Conservation (phyloP, 2,329 filamentous ascomycete genomes). For the Fusarium sp. region DNA sequence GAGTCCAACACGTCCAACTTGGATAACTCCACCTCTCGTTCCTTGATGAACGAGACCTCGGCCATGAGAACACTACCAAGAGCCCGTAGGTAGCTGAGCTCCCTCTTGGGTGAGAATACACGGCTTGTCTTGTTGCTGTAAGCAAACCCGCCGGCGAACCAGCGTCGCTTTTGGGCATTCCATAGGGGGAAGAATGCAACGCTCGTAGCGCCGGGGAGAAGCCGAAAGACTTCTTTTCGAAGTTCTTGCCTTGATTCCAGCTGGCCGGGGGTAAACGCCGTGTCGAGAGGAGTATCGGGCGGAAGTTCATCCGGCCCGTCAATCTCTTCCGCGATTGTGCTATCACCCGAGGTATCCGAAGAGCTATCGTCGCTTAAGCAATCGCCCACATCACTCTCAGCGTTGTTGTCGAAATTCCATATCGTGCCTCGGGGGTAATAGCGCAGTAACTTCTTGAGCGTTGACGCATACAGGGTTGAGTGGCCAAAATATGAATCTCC, state of each 20-base stretch:
- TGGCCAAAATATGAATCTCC: background rate
- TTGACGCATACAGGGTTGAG: accelerated
- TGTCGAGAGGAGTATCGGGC: accelerated
- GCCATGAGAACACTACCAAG: conserved; percentile 2
- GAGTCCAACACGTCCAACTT: background rate
- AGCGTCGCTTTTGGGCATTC: conserved; percentile 2
- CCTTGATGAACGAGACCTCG: background rate
- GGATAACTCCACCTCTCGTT: background rate
- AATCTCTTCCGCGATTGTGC: background rate
- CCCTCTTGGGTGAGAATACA: background rate
- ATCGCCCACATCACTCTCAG: background rate
- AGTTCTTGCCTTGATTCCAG: background rate
- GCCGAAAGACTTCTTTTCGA: accelerated
- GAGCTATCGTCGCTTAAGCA: background rate
- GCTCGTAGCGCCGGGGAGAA: background rate
- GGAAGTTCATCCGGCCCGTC: background rate
- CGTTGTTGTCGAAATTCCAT: background rate
- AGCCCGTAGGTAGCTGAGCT: background rate
- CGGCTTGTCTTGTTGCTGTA: background rate
- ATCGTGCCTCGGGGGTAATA: background rate
- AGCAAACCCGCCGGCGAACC: background rate
- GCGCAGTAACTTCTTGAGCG: background rate
- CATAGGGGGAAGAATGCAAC: background rate
- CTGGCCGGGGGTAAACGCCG: accelerated
- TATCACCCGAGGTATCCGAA: background rate